Conservation (phyloP, 1,139 yeast species). For the Komagataea norvegica region DNA sequence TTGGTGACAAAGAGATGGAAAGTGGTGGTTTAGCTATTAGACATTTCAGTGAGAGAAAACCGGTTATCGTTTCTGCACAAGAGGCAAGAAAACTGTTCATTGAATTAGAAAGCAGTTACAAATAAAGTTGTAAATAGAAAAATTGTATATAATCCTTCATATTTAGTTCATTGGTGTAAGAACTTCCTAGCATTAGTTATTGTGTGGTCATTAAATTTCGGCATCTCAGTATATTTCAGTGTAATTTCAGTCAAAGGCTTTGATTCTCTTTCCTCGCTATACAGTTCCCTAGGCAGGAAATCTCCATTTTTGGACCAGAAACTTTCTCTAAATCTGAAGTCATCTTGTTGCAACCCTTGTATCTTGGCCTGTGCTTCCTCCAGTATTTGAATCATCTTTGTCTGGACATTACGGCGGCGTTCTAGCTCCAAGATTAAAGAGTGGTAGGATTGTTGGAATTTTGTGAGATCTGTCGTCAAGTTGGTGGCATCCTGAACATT, state of each 20-base stretch:
- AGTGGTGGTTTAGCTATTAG: conserved; percentile 63
- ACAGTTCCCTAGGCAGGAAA: conserved; percentile 48
- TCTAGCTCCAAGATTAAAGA: conserved; percentile 45
- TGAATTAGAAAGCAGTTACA: conserved; percentile 44
- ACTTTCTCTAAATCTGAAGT: conserved; percentile 34
- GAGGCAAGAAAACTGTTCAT: conserved; percentile 49
- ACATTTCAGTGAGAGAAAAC: conserved; percentile 49
- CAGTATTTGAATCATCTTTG: conserved; percentile 35
- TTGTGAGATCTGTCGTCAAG: conserved; percentile 33
- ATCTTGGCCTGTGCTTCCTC: conserved; percentile 38
- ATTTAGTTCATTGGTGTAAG: not conserved
- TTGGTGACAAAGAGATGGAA: conserved; percentile 82
- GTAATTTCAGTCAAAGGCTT: conserved; percentile 8
- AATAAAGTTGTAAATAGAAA: conserved; percentile 17
- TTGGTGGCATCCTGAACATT: not conserved
- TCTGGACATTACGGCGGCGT: conserved; percentile 40
- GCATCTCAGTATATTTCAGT: conserved; percentile 17
- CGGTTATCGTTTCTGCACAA: conserved; percentile 40
- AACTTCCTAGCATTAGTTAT: conserved; percentile 2
- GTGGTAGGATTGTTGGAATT: conserved; percentile 46
- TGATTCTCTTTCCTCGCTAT: conserved; percentile 32
- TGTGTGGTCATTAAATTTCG: conserved; percentile 9
- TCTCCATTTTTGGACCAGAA: conserved; percentile 45
- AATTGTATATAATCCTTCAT: not conserved
- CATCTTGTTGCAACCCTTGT: conserved; percentile 35